A percentile compares a stretch with the other conserved stretches of the same genome.
Evolutionary conservation across 2,329 filamentous ascomycete species (phyloP).

Genomic region (Colletotrichum orbiculare): DNA sequence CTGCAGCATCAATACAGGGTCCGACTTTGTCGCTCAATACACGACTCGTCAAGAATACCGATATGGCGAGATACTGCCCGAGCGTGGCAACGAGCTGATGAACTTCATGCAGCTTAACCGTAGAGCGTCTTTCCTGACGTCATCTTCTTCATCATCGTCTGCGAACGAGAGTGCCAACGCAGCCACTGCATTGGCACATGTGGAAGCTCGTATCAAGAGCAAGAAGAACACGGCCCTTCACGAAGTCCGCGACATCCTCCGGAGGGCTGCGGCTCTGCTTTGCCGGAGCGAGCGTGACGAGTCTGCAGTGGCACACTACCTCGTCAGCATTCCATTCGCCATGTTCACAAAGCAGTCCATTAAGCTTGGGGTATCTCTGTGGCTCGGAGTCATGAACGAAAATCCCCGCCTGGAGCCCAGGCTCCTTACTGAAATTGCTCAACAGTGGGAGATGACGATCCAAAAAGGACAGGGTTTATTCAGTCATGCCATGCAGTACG

Average conservation of each 20-base stretch:
- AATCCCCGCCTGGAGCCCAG: slow-evolving; percentile 89
- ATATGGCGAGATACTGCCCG: slow-evolving; percentile 80
- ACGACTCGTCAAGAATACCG: slow-evolving; percentile 96
- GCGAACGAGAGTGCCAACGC: slow-evolving; percentile 68
- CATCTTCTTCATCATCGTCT: slow-evolving; percentile 59
- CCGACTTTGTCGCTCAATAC: slow-evolving; percentile 96
- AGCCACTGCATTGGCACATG: slow-evolving; percentile 74
- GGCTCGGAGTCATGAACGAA: slow-evolving; percentile 97
- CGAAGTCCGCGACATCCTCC: slow-evolving; percentile 83
- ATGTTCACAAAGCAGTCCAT: slow-evolving; percentile 96
- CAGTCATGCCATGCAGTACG: slow-evolving; percentile 73
- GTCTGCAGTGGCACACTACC: slow-evolving; percentile 82
- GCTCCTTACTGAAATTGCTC: slow-evolving; percentile 85
- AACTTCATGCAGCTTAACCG: slow-evolving; percentile 67
- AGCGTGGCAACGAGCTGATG: slow-evolving; percentile 74
- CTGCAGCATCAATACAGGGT: slow-evolving; percentile 87
- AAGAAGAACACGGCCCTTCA: slow-evolving; percentile 76
- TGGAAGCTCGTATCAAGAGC: slow-evolving; percentile 77
- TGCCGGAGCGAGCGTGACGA: slow-evolving; percentile 82
- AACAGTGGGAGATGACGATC: slow-evolving; percentile 90
- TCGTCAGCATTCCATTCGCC: slow-evolving; percentile 92
- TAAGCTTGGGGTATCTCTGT: slow-evolving; percentile 93
- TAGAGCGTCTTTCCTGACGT: slow-evolving; percentile 62
- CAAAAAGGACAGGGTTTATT: slow-evolving; percentile 85
- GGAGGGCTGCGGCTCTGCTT: slow-evolving; percentile 85